Evolutionary conservation across 306 rosid species (phyloP).

Genomic region (Pterocarpus macrocarpus): DNA sequence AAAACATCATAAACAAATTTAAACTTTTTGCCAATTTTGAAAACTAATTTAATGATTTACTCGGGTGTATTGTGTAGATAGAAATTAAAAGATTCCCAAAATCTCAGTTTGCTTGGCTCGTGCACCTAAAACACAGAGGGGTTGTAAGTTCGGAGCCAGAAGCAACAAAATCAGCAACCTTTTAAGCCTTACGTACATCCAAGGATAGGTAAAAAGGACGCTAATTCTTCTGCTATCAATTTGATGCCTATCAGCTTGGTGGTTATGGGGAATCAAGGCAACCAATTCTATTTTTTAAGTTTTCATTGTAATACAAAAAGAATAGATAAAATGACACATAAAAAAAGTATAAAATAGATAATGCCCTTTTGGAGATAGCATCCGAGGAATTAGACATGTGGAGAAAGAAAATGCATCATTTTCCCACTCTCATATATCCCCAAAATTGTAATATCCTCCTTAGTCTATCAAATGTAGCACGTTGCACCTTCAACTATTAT

Average conservation of each 20-base stretch:
- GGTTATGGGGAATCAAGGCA: conserved; percentile 10
- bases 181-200: conserved; percentile 27
- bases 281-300: too few relatives aligned
- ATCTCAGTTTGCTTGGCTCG: conserved; percentile 23
- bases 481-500: not conserved
- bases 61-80: not conserved
- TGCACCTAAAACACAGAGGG: not conserved
- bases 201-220: not conserved
- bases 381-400: not conserved
- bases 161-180: conserved; percentile 39
- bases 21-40: too few relatives aligned
- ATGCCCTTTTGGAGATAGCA: not conserved
- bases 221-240: not conserved
- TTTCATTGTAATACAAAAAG: not conserved
- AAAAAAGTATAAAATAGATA: not conserved
- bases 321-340: not conserved
- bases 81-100: not conserved
- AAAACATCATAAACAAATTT: too few relatives aligned
- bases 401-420: not conserved
- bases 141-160: conserved; percentile 35
- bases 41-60: too few relatives aligned
- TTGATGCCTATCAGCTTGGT: conserved; percentile 9
- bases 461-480: not conserved
- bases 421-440: not conserved
- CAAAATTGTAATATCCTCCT: not conserved